phyloP scores from a whole-genome alignment of 116 monocot genomes.

The Trichopus zeylanicus region DNA sequence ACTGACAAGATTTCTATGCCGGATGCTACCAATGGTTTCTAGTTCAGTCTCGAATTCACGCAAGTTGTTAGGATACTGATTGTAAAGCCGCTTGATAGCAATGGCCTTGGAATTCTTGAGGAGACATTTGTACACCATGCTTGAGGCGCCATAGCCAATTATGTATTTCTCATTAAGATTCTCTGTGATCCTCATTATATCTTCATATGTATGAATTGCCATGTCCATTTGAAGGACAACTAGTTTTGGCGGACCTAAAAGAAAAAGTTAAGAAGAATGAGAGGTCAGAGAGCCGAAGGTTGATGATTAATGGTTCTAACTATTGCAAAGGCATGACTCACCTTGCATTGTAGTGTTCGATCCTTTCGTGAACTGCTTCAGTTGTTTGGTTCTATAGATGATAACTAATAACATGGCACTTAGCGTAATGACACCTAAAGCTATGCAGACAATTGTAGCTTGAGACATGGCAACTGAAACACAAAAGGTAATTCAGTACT shows the following conservation, averaged over 20 bases:
- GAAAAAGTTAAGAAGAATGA: neutral
- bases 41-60: conserved; percentile 92
- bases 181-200: conserved; percentile 82
- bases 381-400: conserved; percentile 49
- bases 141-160: conserved; percentile 86
- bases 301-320: neutral
- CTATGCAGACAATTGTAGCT: conserved; percentile 47
- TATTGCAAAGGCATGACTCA: conserved; percentile 4
- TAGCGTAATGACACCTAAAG: conserved; percentile 45
- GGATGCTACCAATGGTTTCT: conserved; percentile 81
- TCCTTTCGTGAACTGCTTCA: conserved; percentile 31
- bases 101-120: conserved; percentile 74
- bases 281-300: neutral
- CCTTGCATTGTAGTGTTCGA: conserved; percentile 35
- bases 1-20: conserved; percentile 88
- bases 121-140: conserved; percentile 80
- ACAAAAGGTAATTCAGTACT: conserved; percentile 9
- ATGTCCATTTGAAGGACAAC: conserved; percentile 90
- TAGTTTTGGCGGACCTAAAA: conserved; percentile 69
- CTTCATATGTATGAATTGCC: conserved; percentile 83
- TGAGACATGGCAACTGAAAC: conserved; percentile 47
- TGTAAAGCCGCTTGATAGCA: conserved; percentile 80
- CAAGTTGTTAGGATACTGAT: conserved; percentile 52
- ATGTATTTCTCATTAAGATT: conserved; percentile 86
- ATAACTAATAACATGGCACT: conserved; percentile 42